Evolutionary conservation across 495 filamentous ascomycete genomes (phyloP), one percentile per base, ranked within the genome.

Genomic region (Alectoria sarmentosa): DNA sequence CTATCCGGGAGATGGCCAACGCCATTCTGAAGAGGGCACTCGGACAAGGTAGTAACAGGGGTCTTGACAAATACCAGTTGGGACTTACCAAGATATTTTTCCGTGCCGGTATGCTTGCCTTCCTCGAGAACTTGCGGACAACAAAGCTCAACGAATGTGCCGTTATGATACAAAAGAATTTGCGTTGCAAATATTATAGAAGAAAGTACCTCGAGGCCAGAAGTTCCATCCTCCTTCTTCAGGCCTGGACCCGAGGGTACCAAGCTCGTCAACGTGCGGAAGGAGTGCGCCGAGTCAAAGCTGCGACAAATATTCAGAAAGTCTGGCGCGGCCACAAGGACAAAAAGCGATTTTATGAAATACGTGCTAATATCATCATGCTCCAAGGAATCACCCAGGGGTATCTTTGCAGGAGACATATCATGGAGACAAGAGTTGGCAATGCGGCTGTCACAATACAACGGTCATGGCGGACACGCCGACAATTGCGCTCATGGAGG

Each of bases 11-110:
- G 58, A 95, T 99, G 86, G 95, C 92, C 23, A 88, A 95, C 73
- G 88, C 87, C 38, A 99, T 99, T 69, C 76, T 99, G 55, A 87
- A 82, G 36, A 92, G 90, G 74, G 93, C 92, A n/a, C 83, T 99
- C 38, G 95, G 93, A 30, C 84, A 86, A 67, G 82, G 84, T 54
- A 90, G 83, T 55, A 86, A 87, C 59, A 86, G 91, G 67, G 91
- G 91, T 58, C 82, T 89, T 54, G 92, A 96, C 75, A 98, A 93
- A 76, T 99, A 97, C 73, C 94, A 99, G 73, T 79, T 98, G 56
- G 94, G 94, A 71, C 78, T 97, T 71, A 97, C 91, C 37, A 99
- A 99, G 79, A 96, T 98, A 66, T 99, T 99, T 77, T 99, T 99
- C 84, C 86, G 94, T 54, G 94, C 94, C 36, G 94, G 94, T 70